Evolutionary conservation across 2,329 filamentous ascomycete species (phyloP), one percentile per base, ranked within the genome.

Genomic region (Alternaria gansuensis): DNA sequence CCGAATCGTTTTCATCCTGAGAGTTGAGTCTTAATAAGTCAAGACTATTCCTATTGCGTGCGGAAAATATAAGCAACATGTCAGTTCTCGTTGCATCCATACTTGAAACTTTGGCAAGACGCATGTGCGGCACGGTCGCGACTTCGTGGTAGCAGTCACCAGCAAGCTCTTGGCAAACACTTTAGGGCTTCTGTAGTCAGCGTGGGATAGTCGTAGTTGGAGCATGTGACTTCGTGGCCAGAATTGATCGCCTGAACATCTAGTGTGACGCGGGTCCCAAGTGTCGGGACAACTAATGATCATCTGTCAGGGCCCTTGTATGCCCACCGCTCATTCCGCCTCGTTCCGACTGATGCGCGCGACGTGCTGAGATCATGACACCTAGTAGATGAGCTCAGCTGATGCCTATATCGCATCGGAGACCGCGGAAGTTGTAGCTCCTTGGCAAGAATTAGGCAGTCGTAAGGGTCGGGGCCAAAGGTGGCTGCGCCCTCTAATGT

Each of bases 361-460:
- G 24, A 48, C 17, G 9, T 49, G 44, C 24, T 54, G 31, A 45
- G 29, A 34, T 49, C 17, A 40, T 49, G 8, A 33, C 26, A 40
- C n/a, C 21, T 40, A 33, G 43, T 34, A 40, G 57, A 57, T 55
- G 51, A 55, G 54, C 40, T 63, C 54, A 63, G 58, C 61, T 63
- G 58, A 63, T 61, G 58, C 39, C 54, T 59, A 50, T 50, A 52
- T 61, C 48, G 51, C 54, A 58, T 56, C 55, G 54, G 54, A 51
- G 40, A 21, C 53, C 34, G 48, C 56, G 51, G 48, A 52, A 33
- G 54, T 31, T 49, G 54, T 53, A 59, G 52, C 46, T 49, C 37
- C 44, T 55, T 55, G 53, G 53, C 53, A 41, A 43, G 29, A 10
- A 28, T 54, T 56, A 61, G 61, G 61, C 61, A 59, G 54, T 52